A percentile compares a stretch with the other conserved stretches of the same genome.
Conservation (phyloP, 257 asterid genomes). For the Solanum clarkiae region DNA sequence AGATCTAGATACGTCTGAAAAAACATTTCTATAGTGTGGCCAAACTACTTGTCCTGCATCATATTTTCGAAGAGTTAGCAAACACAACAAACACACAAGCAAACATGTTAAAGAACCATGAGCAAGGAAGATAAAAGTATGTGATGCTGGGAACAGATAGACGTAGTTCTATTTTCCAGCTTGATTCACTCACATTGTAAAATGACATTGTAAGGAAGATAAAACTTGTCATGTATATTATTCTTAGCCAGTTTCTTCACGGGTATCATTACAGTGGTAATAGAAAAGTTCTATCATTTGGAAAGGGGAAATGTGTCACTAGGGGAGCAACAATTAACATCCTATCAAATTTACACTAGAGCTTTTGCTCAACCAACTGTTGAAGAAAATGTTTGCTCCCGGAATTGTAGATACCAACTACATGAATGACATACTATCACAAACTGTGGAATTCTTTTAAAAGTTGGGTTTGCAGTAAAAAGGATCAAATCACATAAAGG, state of each 20-base stretch:
- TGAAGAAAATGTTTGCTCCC: background rate
- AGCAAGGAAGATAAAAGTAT: background rate
- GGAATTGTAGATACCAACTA: background rate
- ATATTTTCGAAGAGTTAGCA: slow-evolving; percentile 8
- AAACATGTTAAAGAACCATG: background rate
- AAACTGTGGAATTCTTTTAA: background rate
- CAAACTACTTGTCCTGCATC: slow-evolving; percentile 59
- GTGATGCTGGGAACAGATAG: background rate
- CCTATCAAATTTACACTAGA: background rate
- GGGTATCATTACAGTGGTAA: background rate
- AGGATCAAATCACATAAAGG: background rate
- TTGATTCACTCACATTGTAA: background rate
- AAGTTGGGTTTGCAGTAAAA: background rate
- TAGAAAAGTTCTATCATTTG: background rate
- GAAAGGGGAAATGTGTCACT: background rate
- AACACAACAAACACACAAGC: background rate
- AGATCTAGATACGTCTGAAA: slow-evolving; percentile 48
- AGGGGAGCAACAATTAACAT: background rate
- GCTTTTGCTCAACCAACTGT: background rate
- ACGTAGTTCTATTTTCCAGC: background rate
- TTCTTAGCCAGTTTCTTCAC: background rate
- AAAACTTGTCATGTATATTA: background rate
- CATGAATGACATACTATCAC: background rate
- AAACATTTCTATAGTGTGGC: slow-evolving; percentile 43
- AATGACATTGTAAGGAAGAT: background rate